phyloP scores from a whole-genome alignment of 2,329 filamentous ascomycete species.

The Xylaria sp. region DNA sequence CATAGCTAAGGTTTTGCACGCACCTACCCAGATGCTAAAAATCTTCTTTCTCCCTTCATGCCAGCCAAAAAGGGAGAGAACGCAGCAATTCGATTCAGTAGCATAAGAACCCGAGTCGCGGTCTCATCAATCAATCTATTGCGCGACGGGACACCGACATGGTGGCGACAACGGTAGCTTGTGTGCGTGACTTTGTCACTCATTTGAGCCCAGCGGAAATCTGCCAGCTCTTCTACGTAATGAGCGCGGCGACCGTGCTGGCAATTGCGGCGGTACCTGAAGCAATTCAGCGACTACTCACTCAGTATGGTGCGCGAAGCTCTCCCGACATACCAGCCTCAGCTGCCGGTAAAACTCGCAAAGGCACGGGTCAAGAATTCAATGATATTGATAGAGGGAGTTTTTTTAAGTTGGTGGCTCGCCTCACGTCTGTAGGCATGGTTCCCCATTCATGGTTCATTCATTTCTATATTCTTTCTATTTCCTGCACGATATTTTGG shows the following conservation, averaged over 20 bases:
- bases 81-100: not conserved
- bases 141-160: not conserved
- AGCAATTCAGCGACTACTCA: conserved; percentile 51
- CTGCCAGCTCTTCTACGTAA: conserved; percentile 56
- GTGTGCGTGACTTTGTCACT: conserved; percentile 13
- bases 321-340: conserved; percentile 19
- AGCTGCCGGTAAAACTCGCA: not conserved
- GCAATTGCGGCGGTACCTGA: conserved; percentile 51
- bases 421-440: conserved; percentile 51
- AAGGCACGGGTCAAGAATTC: not conserved
- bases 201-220: conserved; percentile 36
- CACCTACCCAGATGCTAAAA: not conserved
- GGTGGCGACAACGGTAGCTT: conserved; percentile 4
- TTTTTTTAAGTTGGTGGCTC: conserved; percentile 41
- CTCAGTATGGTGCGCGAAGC: conserved; percentile 58
- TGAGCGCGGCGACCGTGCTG: conserved; percentile 49
- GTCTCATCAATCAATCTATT: not conserved
- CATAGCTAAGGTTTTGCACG: not conserved
- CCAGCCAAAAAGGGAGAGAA: not conserved
- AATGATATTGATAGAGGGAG: conserved; percentile 19
- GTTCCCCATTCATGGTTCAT: conserved; percentile 90
- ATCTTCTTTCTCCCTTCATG: not conserved
- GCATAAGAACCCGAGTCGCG: not conserved
- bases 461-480: conserved; percentile 81
- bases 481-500: conserved; percentile 77